These are phyloP conservation scores for Oryza punctata DNA, from an alignment of 176 grass and related monocot genomes.

Conservation along the genomic window DNA sequence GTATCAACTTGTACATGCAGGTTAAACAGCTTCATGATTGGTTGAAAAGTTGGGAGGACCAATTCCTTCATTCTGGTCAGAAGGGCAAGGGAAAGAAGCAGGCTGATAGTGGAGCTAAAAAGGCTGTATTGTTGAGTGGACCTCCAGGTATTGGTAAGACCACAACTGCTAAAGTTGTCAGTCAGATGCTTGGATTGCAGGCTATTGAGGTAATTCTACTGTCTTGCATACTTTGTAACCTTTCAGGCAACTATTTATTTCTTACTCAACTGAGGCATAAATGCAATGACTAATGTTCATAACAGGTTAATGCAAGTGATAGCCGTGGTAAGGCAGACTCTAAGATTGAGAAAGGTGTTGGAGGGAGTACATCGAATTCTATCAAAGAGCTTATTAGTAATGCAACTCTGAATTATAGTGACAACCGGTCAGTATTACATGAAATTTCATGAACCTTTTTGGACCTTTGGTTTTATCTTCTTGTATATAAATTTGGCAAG, in stretches of 20 bases:
- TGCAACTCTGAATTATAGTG: slow-evolving; percentile 63
- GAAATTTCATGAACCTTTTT: slow-evolving; percentile 34
- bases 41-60: slow-evolving; percentile 79
- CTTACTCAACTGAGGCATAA: slow-evolving; percentile 20
- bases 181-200: slow-evolving; percentile 96
- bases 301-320: slow-evolving; percentile 99
- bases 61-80: slow-evolving; percentile 70
- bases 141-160: slow-evolving; percentile 97
- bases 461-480: not conserved
- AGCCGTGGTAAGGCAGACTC: slow-evolving; percentile 96
- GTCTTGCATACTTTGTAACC: slow-evolving; percentile 3
- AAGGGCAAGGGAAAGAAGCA: slow-evolving; percentile 91
- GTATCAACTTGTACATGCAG: slow-evolving; percentile 49
- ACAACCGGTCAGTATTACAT: slow-evolving; percentile 56
- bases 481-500: slow-evolving; percentile 41
- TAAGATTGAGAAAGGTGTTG: slow-evolving; percentile 93
- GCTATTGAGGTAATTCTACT: slow-evolving; percentile 75
- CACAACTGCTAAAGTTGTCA: slow-evolving; percentile 90
- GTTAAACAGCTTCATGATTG: slow-evolving; percentile 98
- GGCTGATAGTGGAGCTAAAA: slow-evolving; percentile 84
- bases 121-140: slow-evolving; percentile 83
- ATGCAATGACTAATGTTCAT: slow-evolving; percentile 24
- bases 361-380: slow-evolving; percentile 93
- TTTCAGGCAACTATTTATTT: slow-evolving; percentile 16
- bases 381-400: slow-evolving; percentile 98